Base-by-base conservation (phyloP, 2,329 filamentous ascomycete species). In the Chaetomiaceae sp. region DNA sequence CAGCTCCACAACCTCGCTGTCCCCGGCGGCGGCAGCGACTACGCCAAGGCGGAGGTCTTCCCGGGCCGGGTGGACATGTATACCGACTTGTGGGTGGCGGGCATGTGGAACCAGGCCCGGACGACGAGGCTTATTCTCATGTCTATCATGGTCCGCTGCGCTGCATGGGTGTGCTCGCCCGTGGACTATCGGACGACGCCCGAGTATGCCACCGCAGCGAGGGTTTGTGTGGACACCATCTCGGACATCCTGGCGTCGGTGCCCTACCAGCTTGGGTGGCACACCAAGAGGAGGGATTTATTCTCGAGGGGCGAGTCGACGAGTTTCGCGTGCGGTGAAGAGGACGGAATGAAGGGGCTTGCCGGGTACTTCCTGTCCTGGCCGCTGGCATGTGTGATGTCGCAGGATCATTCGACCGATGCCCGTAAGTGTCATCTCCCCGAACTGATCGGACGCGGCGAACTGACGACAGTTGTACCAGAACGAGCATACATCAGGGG, bases 201-300 rank as follows among this genome's bases (percentile, higher is more conserved):
- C 16, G 79, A 84, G 64, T 85, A 84, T 58, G 79, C 79, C 10
- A 75, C 75, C 0, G 77, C 78, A 4, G 73, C 76, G 14, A 68
- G 76, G 33, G 72, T 72, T 1, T 81, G 75, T 47, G 71, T 72
- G 34, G 76, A 80, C 41, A 73, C 72, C 48, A 80, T 84, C 57
- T 73, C 75, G 3, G 81, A 84, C 58, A 77, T 85, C 33, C 74
- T 85, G 48, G 79, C 81, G 1, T 79, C 76, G 2, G 75, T 84
- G n/a, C 82, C 82, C 0, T 85, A 78, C 58, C 75, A 81, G 62
- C 71, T 85, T 2, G 81, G 81, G 36, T 84, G 80, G 79, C 78
- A 79, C 51, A 67, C 75, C 13, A 74, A 72, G 49, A 67, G 71
- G 53, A 70, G 66, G 41, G 69, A 76, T 32, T 63, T 75, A 13